Base-by-base conservation (phyloP, 2,329 filamentous ascomycete genomes). In the Colletotrichum sp. region DNA sequence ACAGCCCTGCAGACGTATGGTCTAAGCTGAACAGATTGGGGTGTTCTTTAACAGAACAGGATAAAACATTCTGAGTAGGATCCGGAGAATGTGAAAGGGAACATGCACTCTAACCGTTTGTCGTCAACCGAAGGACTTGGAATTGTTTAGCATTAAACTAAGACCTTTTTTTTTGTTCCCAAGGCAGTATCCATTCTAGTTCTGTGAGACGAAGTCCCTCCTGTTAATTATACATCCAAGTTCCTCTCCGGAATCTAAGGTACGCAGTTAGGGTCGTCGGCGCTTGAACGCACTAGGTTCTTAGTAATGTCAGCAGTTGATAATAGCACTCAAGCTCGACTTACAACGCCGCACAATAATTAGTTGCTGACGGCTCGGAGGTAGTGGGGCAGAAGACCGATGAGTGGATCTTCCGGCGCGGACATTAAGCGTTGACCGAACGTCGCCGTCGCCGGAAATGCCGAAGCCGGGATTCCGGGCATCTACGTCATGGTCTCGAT, bases 251-350 rank as follows among this genome's bases (percentile, higher is more conserved):
- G 4, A 22, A 7, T 12, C 12, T 2, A 39, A 39, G 11, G 3
- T 16, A 39, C 44, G 2, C 3, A 8, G 9, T 22, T 4, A 49
- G 2, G 2, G n/a, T 1, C 12, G 5, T 22, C 11, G 11, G 6
- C n/a, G n/a, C 44, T 22, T 52, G 12, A 22, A 8, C 44, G 44
- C 44, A 4, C 44, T n/a, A 7, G 8, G 0, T 22, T 49, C 2
- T 12, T 8, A 49, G 4, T 13, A 49, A 49, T 22, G 11, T 22
- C 4, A 22, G 44, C 44, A 7, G n/a, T 52, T 0, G 4, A 52
- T 13, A 22, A 22, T 13, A 7, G 0, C n/a, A 22, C 9, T 52
- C 44, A n/a, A 52, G 44, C 44, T 4, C 8, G 6, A 8, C 3
- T 7, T 6, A 22, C 44, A 3, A 25, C 6, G 44, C 44, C 44